phyloP scores from a whole-genome alignment of 805 yeast species.

The Metschnikowia vanudenii region DNA sequence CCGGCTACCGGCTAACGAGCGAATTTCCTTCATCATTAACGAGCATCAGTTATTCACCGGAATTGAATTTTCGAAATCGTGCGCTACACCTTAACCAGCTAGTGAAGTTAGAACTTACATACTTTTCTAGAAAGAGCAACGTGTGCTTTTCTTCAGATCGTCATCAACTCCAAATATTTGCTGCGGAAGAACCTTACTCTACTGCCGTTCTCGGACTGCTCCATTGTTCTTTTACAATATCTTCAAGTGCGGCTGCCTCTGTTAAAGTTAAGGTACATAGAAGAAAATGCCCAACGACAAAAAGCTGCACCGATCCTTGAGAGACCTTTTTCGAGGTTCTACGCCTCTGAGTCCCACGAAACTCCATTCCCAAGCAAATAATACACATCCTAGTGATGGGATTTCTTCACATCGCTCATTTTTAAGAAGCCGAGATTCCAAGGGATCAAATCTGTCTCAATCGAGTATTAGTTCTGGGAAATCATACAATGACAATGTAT shows the following conservation, averaged over 20 bases:
- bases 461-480: slow-evolving; percentile 24
- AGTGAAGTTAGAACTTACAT: neutral
- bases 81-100: neutral
- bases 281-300: slow-evolving; percentile 13
- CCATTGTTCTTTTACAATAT: slow-evolving; percentile 4
- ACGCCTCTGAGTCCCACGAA: slow-evolving; percentile 11
- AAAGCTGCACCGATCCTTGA: slow-evolving; percentile 17
- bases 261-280: neutral
- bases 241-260: neutral
- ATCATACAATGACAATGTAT: slow-evolving; percentile 12
- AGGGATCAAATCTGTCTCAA: slow-evolving; percentile 26
- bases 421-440: slow-evolving; percentile 24
- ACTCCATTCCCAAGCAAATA: slow-evolving; percentile 4
- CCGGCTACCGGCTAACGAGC: neutral
- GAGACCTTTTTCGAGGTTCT: slow-evolving; percentile 13
- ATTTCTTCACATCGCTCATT: slow-evolving; percentile 25
- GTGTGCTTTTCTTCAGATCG: neutral
- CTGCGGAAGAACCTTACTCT: neutral
- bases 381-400: slow-evolving; percentile 3
- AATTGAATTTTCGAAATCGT: neutral
- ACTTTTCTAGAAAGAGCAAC: neutral
- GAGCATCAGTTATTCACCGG: neutral
- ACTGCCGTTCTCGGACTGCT: neutral
- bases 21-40: neutral
- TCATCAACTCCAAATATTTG: neutral